Evolutionary conservation across 352 stramenopile species (phyloP), one percentile per base, ranked within the genome.

Genomic region (Globisporangium abappressorium): DNA sequence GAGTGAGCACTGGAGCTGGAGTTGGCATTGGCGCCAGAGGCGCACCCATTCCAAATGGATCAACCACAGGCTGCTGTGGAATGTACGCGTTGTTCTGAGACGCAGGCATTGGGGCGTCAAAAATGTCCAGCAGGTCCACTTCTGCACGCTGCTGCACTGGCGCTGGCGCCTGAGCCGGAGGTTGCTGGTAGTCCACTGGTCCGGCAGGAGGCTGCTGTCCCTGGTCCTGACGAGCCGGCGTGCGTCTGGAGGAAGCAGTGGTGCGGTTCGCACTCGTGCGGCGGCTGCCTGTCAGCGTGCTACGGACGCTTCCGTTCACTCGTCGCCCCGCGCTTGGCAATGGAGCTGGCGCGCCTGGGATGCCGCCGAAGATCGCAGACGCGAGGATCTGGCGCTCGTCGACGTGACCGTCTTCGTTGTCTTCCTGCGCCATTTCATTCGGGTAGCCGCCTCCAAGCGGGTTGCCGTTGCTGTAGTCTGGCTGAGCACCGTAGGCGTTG

Each of bases 331-430:
- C 74, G n/a, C 41, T 68, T 34, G 78, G 38, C 68, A 86, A 78
- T 6, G 83, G 73, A 8, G 79, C 73, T 11, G 85, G 82, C 0
- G 81, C 91, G 55, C 91, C 90, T 11, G 84, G 88, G 56, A 99
- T 97, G 33, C 97, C 97, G 46, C 97, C 97, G 78, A 99, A 99
- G 57, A 99, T 89, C 9, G 95, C 95, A 14, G 95, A 97, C 47
- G 97, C 97, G 81, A 98, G 91, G 69, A 94, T 88, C 59, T 83
- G 74, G 49, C 88, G 85, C 69, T 96, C 87, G 53, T 95, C 81
- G 2, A 92, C 77, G 6, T 82, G 65, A 24, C 77, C 75, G 49
- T 90, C 81, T 36, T 93, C 79, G 12, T 80, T 65, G 5, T 88
- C 76, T 26, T 84, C 68, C 28, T 83, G 77, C 20, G 69, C 78